phyloP scores from a whole-genome alignment of 208 protist genomes.

The Wallacemonas sp. region DNA sequence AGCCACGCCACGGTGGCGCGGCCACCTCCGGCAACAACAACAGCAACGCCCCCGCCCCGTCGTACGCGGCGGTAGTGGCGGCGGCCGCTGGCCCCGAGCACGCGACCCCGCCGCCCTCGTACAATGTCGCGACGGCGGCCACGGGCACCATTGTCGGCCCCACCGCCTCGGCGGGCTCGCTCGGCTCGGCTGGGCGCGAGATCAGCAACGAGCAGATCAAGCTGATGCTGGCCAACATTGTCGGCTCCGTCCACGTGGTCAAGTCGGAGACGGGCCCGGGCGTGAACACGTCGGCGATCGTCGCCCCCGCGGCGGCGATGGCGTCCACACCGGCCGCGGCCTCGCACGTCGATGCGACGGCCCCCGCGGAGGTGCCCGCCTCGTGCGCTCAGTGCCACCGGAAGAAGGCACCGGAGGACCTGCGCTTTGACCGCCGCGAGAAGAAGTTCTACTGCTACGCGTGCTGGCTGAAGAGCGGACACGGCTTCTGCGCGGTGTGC shows the following conservation, averaged over 20 bases:
- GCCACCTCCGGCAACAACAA: no score
- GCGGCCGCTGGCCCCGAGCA: neutral
- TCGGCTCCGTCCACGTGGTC: conserved; percentile 70
- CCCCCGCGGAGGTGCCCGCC: neutral
- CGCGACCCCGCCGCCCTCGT: conserved; percentile 14
- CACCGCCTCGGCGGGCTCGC: neutral
- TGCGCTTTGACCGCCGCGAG: conserved; percentile 61
- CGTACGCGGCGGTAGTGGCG: conserved; percentile 13
- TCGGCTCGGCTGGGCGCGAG: conserved; percentile 1
- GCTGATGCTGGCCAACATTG: conserved; percentile 58
- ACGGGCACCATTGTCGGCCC: neutral
- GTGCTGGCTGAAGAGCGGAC: conserved; percentile 74
- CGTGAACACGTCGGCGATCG: neutral
- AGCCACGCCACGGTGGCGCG: neutral
- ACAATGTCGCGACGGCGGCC: conserved; percentile 13
- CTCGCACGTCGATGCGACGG: neutral
- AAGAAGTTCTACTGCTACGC: conserved; percentile 68
- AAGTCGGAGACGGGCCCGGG: conserved; percentile 15
- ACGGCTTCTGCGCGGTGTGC: conserved; percentile 66
- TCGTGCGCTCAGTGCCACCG: conserved; percentile 61
- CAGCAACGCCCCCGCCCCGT: conserved; percentile 27
- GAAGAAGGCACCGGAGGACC: conserved; percentile 58
- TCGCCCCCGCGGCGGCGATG: neutral
- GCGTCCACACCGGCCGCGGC: neutral
- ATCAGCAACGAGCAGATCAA: conserved; percentile 21